Evolutionary conservation across 2,329 filamentous ascomycete species (phyloP).

Genomic region (Pyrenochaeta sp.): DNA sequence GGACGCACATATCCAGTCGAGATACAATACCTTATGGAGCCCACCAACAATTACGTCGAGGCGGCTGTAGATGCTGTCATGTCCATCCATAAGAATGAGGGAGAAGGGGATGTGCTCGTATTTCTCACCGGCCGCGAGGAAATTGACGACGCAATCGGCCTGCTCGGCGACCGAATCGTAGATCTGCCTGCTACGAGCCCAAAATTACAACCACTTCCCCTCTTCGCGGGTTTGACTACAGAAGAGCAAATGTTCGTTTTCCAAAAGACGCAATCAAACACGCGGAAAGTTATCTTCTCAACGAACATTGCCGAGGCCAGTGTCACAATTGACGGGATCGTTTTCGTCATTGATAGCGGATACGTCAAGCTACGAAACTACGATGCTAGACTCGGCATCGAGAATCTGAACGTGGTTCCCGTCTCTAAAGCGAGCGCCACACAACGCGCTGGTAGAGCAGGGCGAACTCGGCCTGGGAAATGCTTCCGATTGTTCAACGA

Average conservation of each 20-base stretch:
- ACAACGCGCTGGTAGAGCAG: constrained; percentile 88
- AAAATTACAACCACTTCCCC: constrained; percentile 73
- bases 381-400: constrained; percentile 84
- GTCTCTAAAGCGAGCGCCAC: constrained; percentile 92
- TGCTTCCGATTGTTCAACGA: constrained; percentile 94
- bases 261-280: constrained; percentile 80
- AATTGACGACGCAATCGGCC: constrained; percentile 82
- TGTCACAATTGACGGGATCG: constrained; percentile 89
- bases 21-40: constrained; percentile 77
- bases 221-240: constrained; percentile 87
- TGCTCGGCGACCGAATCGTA: constrained; percentile 74
- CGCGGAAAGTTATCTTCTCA: constrained; percentile 87
- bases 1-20: constrained; percentile 90
- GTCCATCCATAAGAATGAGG: constrained; percentile 83
- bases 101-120: constrained; percentile 84
- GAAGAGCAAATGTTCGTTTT: constrained; percentile 97
- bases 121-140: constrained; percentile 94
- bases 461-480: constrained; percentile 87
- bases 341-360: constrained; percentile 88
- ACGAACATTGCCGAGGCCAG: constrained; percentile 98
- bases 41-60: constrained; percentile 87
- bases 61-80: constrained; percentile 82
- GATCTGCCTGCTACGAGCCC: constrained; percentile 67
- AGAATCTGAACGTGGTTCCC: constrained; percentile 80
- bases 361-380: constrained; percentile 91